Evolutionary conservation across 1,139 yeast genomes (phyloP).

Genomic region (Lodderomyces orthopsilosis): DNA sequence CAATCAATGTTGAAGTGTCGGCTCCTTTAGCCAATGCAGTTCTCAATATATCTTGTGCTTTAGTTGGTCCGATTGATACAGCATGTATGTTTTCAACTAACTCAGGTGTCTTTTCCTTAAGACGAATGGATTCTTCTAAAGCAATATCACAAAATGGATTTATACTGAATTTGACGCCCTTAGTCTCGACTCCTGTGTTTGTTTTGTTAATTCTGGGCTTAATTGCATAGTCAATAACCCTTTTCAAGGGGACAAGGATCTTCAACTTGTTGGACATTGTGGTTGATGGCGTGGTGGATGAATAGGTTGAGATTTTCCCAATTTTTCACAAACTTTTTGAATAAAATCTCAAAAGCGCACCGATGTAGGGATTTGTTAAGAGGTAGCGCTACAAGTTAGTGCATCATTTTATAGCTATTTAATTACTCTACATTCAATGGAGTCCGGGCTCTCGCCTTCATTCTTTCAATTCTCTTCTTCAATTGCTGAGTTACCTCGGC

Average conservation of each 20-base stretch:
- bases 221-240: conserved; percentile 91
- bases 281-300: background rate
- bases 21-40: conserved; percentile 94
- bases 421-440: conserved; percentile 10
- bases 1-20: conserved; percentile 79
- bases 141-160: conserved; percentile 99
- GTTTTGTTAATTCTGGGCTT: conserved; percentile 91
- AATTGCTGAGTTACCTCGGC: conserved; percentile 85
- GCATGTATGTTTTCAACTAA: conserved; percentile 83
- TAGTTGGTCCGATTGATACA: conserved; percentile 85
- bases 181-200: conserved; percentile 80
- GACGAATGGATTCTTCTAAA: conserved; percentile 81
- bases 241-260: conserved; percentile 88
- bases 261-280: conserved; percentile 54
- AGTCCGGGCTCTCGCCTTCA: conserved; percentile 54
- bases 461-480: conserved; percentile 83
- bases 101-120: conserved; percentile 67
- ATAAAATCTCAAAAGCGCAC: background rate
- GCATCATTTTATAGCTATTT: background rate
- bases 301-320: background rate
- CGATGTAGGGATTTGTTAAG: background rate
- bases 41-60: conserved; percentile 84
- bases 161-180: conserved; percentile 89
- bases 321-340: background rate
- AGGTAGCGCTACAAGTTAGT: conserved; percentile 1